These are phyloP conservation scores for Fusarium floridanum DNA, from an alignment of 2,329 filamentous ascomycete species.

Conservation along the genomic window DNA sequence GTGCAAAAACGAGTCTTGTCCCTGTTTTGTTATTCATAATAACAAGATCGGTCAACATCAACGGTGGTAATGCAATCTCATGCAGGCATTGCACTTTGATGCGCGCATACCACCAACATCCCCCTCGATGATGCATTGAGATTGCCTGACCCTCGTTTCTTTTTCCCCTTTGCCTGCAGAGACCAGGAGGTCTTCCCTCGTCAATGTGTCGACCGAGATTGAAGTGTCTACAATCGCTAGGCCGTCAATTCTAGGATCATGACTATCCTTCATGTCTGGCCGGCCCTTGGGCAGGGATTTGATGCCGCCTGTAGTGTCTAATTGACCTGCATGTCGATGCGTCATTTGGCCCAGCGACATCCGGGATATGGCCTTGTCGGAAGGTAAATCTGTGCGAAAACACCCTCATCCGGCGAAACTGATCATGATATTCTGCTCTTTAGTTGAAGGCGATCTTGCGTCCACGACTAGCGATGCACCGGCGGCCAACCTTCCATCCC, in stretches of 20 bases:
- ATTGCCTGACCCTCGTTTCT: background rate
- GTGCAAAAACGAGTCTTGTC: conserved; percentile 9
- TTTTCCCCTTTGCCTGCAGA: background rate
- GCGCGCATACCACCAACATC: background rate
- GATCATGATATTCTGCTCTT: background rate
- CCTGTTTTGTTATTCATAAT: conserved; percentile 15
- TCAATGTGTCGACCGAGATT: background rate
- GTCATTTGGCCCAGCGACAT: background rate
- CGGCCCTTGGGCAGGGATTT: background rate
- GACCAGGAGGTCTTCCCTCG: background rate
- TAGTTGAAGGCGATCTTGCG: background rate
- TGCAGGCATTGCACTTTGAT: conserved; percentile 2
- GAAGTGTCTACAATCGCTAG: background rate
- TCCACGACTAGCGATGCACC: background rate
- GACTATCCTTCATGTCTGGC: background rate
- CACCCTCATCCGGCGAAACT: background rate
- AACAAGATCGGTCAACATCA: conserved; percentile 24
- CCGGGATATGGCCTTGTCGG: background rate
- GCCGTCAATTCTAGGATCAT: background rate
- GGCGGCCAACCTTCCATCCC: background rate
- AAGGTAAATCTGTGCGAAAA: too few species aligned
- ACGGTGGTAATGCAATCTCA: background rate
- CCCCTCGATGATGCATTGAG: background rate
- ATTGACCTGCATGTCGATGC: conserved; percentile 1
- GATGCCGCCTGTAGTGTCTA: background rate